Conservation (phyloP, 2,329 filamentous ascomycete genomes). For the Sporothrix dimorphospora region DNA sequence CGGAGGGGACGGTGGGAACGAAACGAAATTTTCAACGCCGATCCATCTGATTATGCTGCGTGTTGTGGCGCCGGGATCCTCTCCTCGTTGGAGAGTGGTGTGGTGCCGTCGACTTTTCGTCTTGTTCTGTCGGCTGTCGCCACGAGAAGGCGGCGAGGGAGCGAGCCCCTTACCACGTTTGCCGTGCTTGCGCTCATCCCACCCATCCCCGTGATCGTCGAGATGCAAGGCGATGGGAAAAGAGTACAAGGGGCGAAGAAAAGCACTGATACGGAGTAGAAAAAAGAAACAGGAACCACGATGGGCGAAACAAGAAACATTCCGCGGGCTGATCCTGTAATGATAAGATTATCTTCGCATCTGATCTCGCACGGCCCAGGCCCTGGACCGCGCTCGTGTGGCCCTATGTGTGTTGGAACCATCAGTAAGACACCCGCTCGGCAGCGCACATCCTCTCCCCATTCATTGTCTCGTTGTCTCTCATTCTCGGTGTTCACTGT, state of each 20-base stretch:
- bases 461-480: neutral
- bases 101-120: neutral
- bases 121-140: neutral
- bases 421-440: neutral
- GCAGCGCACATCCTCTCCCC: neutral
- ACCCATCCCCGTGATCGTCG: neutral
- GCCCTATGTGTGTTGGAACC: neutral
- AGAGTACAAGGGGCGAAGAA: neutral
- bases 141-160: neutral
- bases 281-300: neutral
- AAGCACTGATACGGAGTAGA: neutral
- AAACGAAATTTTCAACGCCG: conserved; percentile 18
- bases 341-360: conserved; percentile 18
- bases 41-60: conserved; percentile 21
- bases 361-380: neutral
- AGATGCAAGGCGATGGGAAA: neutral
- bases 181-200: neutral
- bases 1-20: neutral
- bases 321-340: neutral
- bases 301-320: neutral
- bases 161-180: neutral
- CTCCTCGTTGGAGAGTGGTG: too few relatives aligned
- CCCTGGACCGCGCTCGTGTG: neutral
- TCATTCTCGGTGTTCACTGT: neutral
- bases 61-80: neutral